Evolutionary conservation across 495 filamentous ascomycete genomes (phyloP), one percentile per base, ranked within the genome.

Genomic region (Achaetomiella virescens): DNA sequence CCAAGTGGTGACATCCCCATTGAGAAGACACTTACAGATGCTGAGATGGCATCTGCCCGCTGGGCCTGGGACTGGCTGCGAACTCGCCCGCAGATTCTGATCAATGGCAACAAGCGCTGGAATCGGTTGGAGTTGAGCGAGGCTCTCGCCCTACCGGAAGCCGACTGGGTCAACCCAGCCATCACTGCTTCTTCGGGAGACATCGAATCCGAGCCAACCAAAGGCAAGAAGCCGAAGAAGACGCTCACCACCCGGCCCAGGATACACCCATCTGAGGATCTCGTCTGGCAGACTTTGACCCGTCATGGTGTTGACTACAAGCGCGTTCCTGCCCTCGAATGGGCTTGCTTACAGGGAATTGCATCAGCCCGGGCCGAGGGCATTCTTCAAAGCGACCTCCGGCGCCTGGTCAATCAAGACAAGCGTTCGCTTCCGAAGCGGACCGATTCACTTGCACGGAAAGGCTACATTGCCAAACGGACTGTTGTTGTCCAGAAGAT

Each of bases 391-490:
- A 82, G 85, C 8, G 84, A 91, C 18, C 74, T 96, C n/a, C 81
- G 84, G 20, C 78, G 73, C 29, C 65, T 87, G 9, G 90, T 88
- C 57, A 84, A 86, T 18, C 91, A 96, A 70, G 90, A 96, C 67
- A 95, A 95, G 65, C 80, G 90, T 41, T 96, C 91, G 2, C 81
- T 96, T 6, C 90, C 91, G 12, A 82, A 82, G 47, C 78, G 92
- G 38, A 96, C 91, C 1, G 86, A 90, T 58, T 71, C 77, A 1
- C 78, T 97, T 18, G 80, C 81, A 20, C 75, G 77, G 52, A 88
- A 86, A 63, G 92, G 91, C 9, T 95, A 96, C 67, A 90, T 97
- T 44, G 84, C 84, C 36, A 97, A 97, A 70, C 79, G 81, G 35
- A 77, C 80, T 0, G 77, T 91, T 6, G 76, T 89, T 29, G 76